Percentiles rank a stretch among this genome's conserved stretches.
Evolutionary conservation across 129 eudicot species (phyloP).

Genomic region (Flaveria brownii): DNA sequence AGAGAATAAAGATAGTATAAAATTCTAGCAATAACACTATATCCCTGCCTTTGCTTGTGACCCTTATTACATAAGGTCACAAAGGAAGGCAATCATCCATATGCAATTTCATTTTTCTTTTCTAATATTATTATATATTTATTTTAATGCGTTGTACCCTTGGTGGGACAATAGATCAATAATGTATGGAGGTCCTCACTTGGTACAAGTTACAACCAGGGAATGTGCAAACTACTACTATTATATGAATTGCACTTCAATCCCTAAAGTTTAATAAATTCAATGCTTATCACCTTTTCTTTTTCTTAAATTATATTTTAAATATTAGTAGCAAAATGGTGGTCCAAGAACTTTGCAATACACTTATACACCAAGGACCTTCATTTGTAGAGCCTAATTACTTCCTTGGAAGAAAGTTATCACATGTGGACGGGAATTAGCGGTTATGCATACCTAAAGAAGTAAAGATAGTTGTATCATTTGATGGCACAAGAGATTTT

Average conservation of each 20-base stretch:
- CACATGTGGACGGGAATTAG: background rate
- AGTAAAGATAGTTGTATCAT: background rate
- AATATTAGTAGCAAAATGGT: conserved; percentile 4
- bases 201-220: conserved; percentile 1
- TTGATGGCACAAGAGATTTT: background rate
- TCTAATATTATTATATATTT: conserved; percentile 1
- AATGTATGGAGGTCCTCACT: no score
- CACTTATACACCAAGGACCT: conserved; percentile 21
- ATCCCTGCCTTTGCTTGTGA: background rate
- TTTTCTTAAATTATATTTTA: conserved; percentile 10
- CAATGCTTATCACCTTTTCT: conserved; percentile 3
- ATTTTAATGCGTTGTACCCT: no score
- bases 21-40: background rate
- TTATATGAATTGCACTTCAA: conserved; percentile 30
- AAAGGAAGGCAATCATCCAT: conserved; percentile 5
- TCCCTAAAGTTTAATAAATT: conserved; percentile 15
- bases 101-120: conserved; percentile 3
- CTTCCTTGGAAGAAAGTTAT: conserved; percentile 7
- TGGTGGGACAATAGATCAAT: no score
- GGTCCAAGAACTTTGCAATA: conserved; percentile 21
- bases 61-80: conserved; percentile 9
- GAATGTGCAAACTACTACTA: background rate
- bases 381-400: background rate
- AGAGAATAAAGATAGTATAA: no score
- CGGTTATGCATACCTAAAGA: background rate